A percentile compares a stretch with the other conserved stretches of the same genome.
Evolutionary conservation across 148 eudicot species (phyloP).

Genomic region (Fagopyrum homotropicum): DNA sequence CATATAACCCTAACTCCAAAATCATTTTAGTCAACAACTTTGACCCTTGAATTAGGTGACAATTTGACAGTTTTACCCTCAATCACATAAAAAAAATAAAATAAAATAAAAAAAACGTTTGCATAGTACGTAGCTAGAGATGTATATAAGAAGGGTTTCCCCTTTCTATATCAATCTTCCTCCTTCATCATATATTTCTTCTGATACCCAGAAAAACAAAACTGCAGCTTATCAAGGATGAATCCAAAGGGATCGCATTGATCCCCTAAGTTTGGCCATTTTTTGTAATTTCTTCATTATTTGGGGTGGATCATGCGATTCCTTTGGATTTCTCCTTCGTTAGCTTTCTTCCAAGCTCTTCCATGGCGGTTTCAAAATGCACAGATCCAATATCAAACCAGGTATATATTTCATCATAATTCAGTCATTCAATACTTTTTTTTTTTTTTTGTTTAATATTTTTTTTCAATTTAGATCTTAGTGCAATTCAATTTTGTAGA

Average conservation of each 20-base stretch:
- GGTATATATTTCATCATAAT: neutral
- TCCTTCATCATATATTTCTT: neutral
- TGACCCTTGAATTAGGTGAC: neutral
- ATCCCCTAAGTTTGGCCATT: constrained; percentile 48
- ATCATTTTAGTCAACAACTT: too few species aligned
- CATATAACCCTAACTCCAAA: too few species aligned
- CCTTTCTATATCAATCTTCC: neutral
- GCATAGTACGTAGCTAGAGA: constrained; percentile 1
- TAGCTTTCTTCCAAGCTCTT: neutral
- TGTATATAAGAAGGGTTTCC: constrained; percentile 4
- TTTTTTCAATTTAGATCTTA: neutral
- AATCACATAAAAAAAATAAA: neutral
- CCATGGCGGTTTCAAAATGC: neutral
- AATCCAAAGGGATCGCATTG: constrained; percentile 99
- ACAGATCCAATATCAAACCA: neutral
- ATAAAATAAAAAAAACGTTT: constrained; percentile 1
- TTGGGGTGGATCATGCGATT: constrained; percentile 12
- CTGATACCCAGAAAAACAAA: neutral
- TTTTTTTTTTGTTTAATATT: neutral
- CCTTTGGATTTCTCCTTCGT: constrained; percentile 15
- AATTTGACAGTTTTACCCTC: neutral
- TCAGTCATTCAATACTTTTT: too few species aligned
- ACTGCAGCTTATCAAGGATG: constrained; percentile 51
- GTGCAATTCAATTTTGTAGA: too few species aligned
- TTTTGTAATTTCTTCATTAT: neutral